Evolutionary conservation across 352 stramenopile species (phyloP), one percentile per base, ranked within the genome.

Genomic region (Phytopythium aichiense): DNA sequence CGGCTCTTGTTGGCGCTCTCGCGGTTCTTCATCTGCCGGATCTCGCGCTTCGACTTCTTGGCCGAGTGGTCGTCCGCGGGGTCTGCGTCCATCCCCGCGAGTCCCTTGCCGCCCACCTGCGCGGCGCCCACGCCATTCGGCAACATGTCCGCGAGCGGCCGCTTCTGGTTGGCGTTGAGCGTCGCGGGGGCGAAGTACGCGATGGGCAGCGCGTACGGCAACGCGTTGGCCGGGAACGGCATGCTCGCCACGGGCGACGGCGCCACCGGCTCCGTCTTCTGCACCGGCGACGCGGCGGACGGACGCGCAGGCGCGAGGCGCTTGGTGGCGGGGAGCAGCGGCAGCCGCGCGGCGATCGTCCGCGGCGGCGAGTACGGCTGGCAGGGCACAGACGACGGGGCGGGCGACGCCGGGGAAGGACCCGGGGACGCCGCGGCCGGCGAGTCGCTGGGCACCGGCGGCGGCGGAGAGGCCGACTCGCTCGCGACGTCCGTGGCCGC

Each of bases 21-120:
- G 43, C 84, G 76, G 74, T 94, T 94, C 64, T 94, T 94, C 84
- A 94, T 94, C 66, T 92, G 77, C 3, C 84, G 82, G 52, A 92
- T 91, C 64, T 91, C 84, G 22, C 82, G 77, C 74, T 92, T 94
- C 7, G 83, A 88, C 28, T 89, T 88, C 60, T 89, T 91, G 28
- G 67, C 48, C 37, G 71, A 67, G 40, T 69, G 56, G 48, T 68
- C 63, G 58, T 42, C 22, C 18, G 25, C 25, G 30, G 40, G 16
- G 40, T 53, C 45, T 8, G 53, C 59, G 23, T 49, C 38, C 12
- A 58, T 28, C 16, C 25, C 43, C 13, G 60, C 15, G 31, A 62
- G 7, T n/a, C 33, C 16, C 31, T 46, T 46, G n/a, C 52, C 15
- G 33, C 16, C 52, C 30, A 5, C 51, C 51, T 45, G 30, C 13